phyloP scores from a whole-genome alignment of 1,284 basidiomycete genomes.

The Phenoliferia sp. region DNA sequence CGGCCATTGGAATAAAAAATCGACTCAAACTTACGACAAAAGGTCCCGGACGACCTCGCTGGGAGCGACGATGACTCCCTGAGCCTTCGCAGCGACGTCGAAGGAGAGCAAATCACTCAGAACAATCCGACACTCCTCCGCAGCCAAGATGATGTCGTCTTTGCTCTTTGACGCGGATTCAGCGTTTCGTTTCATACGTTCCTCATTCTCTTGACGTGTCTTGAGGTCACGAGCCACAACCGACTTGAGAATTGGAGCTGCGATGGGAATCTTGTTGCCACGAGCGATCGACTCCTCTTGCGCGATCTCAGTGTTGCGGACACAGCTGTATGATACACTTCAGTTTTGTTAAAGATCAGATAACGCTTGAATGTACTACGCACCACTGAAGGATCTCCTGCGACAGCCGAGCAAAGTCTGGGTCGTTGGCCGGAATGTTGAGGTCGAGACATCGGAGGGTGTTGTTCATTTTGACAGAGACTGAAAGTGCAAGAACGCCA shows the following conservation, averaged over 20 bases:
- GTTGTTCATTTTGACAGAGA: constrained; percentile 73
- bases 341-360: constrained; percentile 44
- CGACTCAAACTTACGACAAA: no score
- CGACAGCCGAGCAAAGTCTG: constrained; percentile 65
- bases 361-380: constrained; percentile 1
- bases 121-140: constrained; percentile 51
- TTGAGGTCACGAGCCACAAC: constrained; percentile 45
- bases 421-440: constrained; percentile 78
- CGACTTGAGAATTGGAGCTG: constrained; percentile 48
- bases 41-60: constrained; percentile 65
- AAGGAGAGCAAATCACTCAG: constrained; percentile 57
- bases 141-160: constrained; percentile 53
- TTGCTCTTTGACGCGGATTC: constrained; percentile 9
- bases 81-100: constrained; percentile 53
- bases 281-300: constrained; percentile 37
- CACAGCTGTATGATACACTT: constrained; percentile 78
- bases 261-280: constrained; percentile 42
- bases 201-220: constrained; percentile 40
- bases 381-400: constrained; percentile 45
- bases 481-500: constrained; percentile 84
- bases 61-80: constrained; percentile 63
- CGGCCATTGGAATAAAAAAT: no score
- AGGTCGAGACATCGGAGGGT: constrained; percentile 88
- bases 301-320: constrained; percentile 74
- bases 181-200: constrained; percentile 7